Evolutionary conservation across 257 asterid genomes (phyloP).

Genomic region (Nicotiana benthamiana): DNA sequence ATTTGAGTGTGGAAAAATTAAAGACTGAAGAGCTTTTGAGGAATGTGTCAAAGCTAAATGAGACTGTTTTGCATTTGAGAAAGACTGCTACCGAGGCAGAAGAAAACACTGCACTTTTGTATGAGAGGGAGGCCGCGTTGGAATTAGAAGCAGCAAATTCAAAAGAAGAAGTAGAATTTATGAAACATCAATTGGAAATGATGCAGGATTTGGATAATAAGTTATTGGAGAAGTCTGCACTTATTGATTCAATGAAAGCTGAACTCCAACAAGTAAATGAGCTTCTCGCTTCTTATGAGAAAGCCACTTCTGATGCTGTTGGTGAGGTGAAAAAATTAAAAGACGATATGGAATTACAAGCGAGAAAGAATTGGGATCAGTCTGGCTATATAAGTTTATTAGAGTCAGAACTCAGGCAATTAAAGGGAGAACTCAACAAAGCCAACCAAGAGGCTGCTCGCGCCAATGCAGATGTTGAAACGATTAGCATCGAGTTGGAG

Average conservation of each 20-base stretch:
- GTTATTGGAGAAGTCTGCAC: constrained; percentile 24
- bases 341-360: constrained; percentile 25
- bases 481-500: constrained; percentile 25
- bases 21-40: constrained; percentile 25
- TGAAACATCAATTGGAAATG: constrained; percentile 10
- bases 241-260: constrained; percentile 19
- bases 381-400: constrained; percentile 21
- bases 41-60: constrained; percentile 24
- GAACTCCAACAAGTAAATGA: constrained; percentile 30
- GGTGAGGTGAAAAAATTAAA: constrained; percentile 21
- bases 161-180: constrained; percentile 1
- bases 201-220: constrained; percentile 30
- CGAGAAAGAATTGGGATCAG: constrained; percentile 30
- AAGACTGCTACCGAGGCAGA: constrained; percentile 14
- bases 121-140: constrained; percentile 13
- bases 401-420: constrained; percentile 28
- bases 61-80: constrained; percentile 9
- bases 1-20: constrained; percentile 21
- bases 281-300: constrained; percentile 15
- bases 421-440: constrained; percentile 15
- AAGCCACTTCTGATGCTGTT: constrained; percentile 22
- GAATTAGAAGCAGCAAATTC: constrained; percentile 16
- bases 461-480: constrained; percentile 2
- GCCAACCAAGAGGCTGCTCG: constrained; percentile 13
- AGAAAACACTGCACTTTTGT: constrained; percentile 1